Evolutionary conservation across 805 yeast species (phyloP).

Genomic region (Pichia eremophila): DNA sequence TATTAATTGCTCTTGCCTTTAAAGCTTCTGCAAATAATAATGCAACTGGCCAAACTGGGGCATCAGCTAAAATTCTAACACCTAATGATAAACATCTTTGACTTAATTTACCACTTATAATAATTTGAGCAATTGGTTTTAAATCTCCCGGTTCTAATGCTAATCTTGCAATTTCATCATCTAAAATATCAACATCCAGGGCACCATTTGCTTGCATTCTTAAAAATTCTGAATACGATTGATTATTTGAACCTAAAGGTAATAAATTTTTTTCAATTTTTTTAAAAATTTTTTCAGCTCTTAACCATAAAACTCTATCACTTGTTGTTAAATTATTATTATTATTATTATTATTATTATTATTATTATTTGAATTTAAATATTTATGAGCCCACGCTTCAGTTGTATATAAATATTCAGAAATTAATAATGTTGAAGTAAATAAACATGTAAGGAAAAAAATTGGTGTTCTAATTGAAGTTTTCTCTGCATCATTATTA

Average conservation of each 20-base stretch:
- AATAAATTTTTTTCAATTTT: slow-evolving; percentile 51
- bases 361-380: slow-evolving; percentile 16
- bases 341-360: not conserved
- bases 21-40: slow-evolving; percentile 72
- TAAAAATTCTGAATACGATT: slow-evolving; percentile 50
- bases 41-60: slow-evolving; percentile 82
- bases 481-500: slow-evolving; percentile 53
- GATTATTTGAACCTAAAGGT: slow-evolving; percentile 40
- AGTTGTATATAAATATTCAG: slow-evolving; percentile 50
- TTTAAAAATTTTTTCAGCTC: slow-evolving; percentile 49
- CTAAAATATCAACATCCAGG: slow-evolving; percentile 38
- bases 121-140: slow-evolving; percentile 37
- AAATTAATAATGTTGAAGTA: slow-evolving; percentile 49
- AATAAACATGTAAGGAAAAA: slow-evolving; percentile 66
- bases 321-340: slow-evolving; percentile 20
- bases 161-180: slow-evolving; percentile 40
- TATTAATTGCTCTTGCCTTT: slow-evolving; percentile 48
- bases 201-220: slow-evolving; percentile 53
- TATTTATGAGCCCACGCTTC: slow-evolving; percentile 43
- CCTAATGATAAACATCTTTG: slow-evolving; percentile 58
- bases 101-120: slow-evolving; percentile 41
- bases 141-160: slow-evolving; percentile 38
- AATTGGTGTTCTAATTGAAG: slow-evolving; percentile 66
- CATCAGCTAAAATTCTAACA: slow-evolving; percentile 69
- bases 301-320: slow-evolving; percentile 58